Base-by-base conservation (phyloP, 306 rosid genomes). In the Bauhinia variegata region DNA sequence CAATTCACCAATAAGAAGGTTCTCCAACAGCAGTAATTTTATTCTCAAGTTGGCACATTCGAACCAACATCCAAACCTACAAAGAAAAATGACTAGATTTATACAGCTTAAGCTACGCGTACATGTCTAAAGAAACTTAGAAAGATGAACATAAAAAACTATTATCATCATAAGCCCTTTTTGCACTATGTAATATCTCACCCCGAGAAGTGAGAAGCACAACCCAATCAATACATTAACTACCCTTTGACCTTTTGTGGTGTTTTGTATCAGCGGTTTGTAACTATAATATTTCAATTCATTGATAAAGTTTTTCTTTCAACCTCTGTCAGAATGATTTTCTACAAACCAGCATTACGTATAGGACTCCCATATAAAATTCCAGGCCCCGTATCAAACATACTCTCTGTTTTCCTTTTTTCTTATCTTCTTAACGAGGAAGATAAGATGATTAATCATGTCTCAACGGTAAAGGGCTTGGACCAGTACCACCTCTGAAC, bases 1-100 rank as follows among this genome's bases (percentile, higher is more conserved):
- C 44, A 48, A 52, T 71, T 84, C 79, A 93, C 99, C 96, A 84
- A 70, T 93, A 93, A 64, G 89, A 85, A 70, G 96, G 88, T 67
- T 93, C 97, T 75, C 99, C 99, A 46, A 89, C 89, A 13, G 96
- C 99, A 54, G 85, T 75, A 64, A 93, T 93, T 83, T 93, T 90
- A 87, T 90, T 89, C 85, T 93, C 92, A 48, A 93, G 88, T 82
- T 93, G 99, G 86, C 89, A 86, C 97, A 93, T 89, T 65, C 99
- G 85, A 82, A 97, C 97, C 76, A 93, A 76, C 91, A 93, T 88
- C 99, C 96, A 93, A 53, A 93, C 90, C 99, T 93, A 69, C 60
- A 73, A 8, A 75, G 53, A 46, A 47, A 70, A 58, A 4, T 53
- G 54, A 63, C 53, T 49, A 28, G 55, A 64, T 52, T 68, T 53